Base-by-base conservation (phyloP, 805 yeast genomes). In the Ogataea chonburiensis region DNA sequence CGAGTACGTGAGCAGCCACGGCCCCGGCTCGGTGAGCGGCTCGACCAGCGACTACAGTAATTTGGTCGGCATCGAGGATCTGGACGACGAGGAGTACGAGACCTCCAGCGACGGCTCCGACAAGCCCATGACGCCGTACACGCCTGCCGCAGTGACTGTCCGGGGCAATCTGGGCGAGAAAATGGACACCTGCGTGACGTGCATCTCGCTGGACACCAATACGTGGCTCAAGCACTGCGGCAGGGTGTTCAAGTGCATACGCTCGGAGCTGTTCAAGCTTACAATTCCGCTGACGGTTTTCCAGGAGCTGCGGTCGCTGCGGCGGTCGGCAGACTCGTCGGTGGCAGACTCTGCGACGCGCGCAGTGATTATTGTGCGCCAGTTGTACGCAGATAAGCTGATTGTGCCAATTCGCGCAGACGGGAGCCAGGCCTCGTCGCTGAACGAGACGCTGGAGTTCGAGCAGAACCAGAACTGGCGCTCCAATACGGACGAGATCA, bases 151-250 rank as follows among this genome's bases (percentile, higher is more conserved):
- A 9, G 33, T 46, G 15, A 43, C 40, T 20, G 37, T 56, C 29
- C 42, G 58, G 29, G 83, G 83, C 7, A 68, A 77, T 51, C 57
- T 78, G 23, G 79, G 81, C 4, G 73, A 71, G 30, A 60, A 68
- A 26, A 76, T 79, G 70, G 84, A 79, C 54, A 70, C 75, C 9
- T 55, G 70, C 12, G 52, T 75, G 15, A 78, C 86, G 0, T 70
- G 68, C 49, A 68, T 82, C 37, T 74, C 86, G 1, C 64, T 84
- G 38, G 94, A 84, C 58, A 83, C 93, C 2, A 83, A 85, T 46
- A 76, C 82, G 39, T 84, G 91, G 89, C 63, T 84, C 45, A 81
- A 83, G 50, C 89, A 82, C 52, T 82, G 88, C 56, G 94, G 91
- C 2, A 70, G 81, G 43, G 67, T 84, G 14, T 84, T 71, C 61